These are phyloP conservation scores for Psilocybe azurescens DNA, from an alignment of 768 basidiomycete genomes.

Conservation along the genomic window DNA sequence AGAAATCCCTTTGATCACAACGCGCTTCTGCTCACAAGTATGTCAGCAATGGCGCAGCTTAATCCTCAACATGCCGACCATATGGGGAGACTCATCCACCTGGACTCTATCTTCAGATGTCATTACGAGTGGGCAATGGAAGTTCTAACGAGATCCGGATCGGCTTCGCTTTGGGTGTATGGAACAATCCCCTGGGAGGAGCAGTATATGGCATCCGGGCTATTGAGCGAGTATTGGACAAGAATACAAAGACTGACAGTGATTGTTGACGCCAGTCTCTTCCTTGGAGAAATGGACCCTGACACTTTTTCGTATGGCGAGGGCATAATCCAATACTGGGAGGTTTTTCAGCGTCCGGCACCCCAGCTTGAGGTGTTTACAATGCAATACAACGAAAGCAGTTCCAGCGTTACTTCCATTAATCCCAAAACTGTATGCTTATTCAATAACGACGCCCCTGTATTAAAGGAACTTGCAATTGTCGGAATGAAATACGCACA, in stretches of 20 bases:
- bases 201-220: background rate
- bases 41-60: slow-evolving; percentile 9
- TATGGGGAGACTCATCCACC: slow-evolving; percentile 6
- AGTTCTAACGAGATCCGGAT: background rate
- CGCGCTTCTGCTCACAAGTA: slow-evolving; percentile 10
- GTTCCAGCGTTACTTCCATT: too few relatives aligned
- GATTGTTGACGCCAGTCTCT: too few relatives aligned
- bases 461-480: too few relatives aligned
- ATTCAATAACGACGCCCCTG: too few relatives aligned
- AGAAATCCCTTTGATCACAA: background rate
- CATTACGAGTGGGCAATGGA: background rate
- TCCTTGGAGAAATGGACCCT: too few relatives aligned
- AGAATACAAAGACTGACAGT: background rate
- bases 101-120: background rate
- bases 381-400: too few relatives aligned
- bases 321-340: too few relatives aligned
- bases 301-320: too few relatives aligned
- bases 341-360: too few relatives aligned
- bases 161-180: background rate
- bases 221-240: background rate
- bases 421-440: too few relatives aligned
- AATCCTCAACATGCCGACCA: background rate
- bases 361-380: too few relatives aligned
- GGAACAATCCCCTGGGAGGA: background rate
- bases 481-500: too few relatives aligned